Evolutionary conservation across 345 rosid genomes (phyloP).

Genomic region (Pugionium dolabratum): DNA sequence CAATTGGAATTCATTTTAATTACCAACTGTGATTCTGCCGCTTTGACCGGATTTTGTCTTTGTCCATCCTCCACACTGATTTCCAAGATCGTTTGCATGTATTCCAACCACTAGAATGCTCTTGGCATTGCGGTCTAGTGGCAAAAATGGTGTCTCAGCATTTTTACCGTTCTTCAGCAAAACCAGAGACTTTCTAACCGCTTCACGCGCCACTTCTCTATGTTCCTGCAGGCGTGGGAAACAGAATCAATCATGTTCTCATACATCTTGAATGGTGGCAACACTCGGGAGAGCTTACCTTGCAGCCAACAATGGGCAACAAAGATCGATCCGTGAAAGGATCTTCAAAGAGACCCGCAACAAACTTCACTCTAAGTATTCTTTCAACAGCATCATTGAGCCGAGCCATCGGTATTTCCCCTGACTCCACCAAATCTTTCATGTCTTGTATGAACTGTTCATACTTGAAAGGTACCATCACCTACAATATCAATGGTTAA

Average conservation of each 20-base stretch:
- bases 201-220: conserved; percentile 72
- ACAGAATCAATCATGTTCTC: conserved; percentile 8
- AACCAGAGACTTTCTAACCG: conserved; percentile 81
- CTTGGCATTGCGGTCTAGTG: conserved; percentile 54
- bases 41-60: conserved; percentile 57
- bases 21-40: conserved; percentile 76
- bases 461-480: conserved; percentile 74
- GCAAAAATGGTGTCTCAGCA: conserved; percentile 51
- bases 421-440: conserved; percentile 59
- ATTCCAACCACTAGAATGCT: conserved; percentile 69
- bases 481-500: conserved; percentile 47
- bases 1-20: background rate
- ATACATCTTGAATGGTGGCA: background rate
- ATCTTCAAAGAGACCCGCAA: conserved; percentile 75
- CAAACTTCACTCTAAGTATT: conserved; percentile 84
- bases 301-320: conserved; percentile 72
- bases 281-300: conserved; percentile 44
- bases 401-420: conserved; percentile 67
- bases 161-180: conserved; percentile 72
- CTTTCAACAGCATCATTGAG: conserved; percentile 81
- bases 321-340: conserved; percentile 74
- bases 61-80: conserved; percentile 93
- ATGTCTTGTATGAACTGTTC: conserved; percentile 56
- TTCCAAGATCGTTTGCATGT: conserved; percentile 77
- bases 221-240: conserved; percentile 44